phyloP scores from a whole-genome alignment of 106 monocot genomes.

The Dioscorea dumetorum region DNA sequence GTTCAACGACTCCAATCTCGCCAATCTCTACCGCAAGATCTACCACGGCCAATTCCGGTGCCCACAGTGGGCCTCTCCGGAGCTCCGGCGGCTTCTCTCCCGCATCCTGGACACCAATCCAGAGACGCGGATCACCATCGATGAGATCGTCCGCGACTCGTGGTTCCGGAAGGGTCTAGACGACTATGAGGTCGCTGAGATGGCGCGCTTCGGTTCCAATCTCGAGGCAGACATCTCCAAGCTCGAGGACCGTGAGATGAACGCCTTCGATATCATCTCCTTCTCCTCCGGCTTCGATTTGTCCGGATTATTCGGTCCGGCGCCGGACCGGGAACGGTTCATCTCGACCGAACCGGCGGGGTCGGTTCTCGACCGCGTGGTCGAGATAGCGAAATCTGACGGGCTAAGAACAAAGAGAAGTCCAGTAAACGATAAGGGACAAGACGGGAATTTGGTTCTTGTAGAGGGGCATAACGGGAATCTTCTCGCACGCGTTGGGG shows the following conservation, averaged over 20 bases:
- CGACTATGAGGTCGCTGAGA: not conserved
- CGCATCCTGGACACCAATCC: conserved; percentile 27
- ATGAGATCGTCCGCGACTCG: conserved; percentile 17
- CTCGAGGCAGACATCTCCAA: not conserved
- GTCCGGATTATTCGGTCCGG: conserved; percentile 9
- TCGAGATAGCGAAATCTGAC: conserved; percentile 6
- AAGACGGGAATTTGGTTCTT: not conserved
- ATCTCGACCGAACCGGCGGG: conserved; percentile 11
- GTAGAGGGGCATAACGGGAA: conserved; percentile 25
- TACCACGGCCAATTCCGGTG: conserved; percentile 19
- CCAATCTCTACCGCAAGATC: conserved; percentile 25
- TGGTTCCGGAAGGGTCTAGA: conserved; percentile 27
- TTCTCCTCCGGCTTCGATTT: conserved; percentile 10
- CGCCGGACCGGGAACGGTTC: conserved; percentile 29
- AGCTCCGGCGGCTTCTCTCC: conserved; percentile 16
- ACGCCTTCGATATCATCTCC: conserved; percentile 19
- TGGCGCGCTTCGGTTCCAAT: too few relatives aligned
- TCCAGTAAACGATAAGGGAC: conserved; percentile 5
- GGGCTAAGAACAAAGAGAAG: conserved; percentile 5
- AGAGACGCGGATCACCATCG: conserved; percentile 22
- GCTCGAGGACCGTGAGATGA: not conserved
- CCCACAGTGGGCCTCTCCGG: conserved; percentile 32
- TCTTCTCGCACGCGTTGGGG: conserved; percentile 14
- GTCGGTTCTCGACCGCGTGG: conserved; percentile 15
- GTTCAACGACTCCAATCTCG: conserved; percentile 28